phyloP scores from a whole-genome alignment of 805 yeast species.

The Debaryomyces prosopidis region DNA sequence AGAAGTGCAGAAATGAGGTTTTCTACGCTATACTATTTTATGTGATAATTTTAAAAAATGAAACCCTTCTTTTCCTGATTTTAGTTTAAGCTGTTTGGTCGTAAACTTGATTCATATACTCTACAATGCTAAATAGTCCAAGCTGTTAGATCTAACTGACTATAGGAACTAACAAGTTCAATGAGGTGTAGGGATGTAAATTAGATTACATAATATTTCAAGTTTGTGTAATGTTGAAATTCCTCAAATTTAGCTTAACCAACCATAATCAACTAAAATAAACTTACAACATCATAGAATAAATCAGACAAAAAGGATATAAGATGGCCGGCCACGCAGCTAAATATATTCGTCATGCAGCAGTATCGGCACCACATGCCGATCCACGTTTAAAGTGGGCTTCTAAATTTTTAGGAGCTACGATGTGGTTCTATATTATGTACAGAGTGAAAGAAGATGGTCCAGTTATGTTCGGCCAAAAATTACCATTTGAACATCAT shows the following conservation, averaged over 20 bases:
- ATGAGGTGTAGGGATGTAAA: no score
- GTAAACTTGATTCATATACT: no score
- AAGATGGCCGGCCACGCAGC: conserved; percentile 46
- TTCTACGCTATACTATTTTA: no score
- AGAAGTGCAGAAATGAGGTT: no score
- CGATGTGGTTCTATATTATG: conserved; percentile 88
- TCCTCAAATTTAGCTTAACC: conserved; percentile 3
- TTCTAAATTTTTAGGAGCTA: conserved; percentile 72
- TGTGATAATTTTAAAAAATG: no score
- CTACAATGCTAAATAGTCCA: no score
- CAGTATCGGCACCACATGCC: conserved; percentile 66
- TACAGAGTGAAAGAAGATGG: conserved; percentile 78
- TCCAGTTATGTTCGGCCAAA: conserved; percentile 54
- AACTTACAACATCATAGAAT: neutral
- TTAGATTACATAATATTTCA: no score
- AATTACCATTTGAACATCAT: conserved; percentile 41
- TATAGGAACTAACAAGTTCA: no score
- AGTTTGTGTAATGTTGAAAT: conserved; percentile 3
- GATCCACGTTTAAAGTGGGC: conserved; percentile 57
- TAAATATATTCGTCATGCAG: conserved; percentile 54
- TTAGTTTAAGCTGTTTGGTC: no score
- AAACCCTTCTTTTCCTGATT: no score
- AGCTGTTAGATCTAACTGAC: no score
- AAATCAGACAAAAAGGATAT: neutral
- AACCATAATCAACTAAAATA: conserved; percentile 7